Percentiles rank a stretch among this genome's conserved stretches.
Conservation (phyloP, 805 yeast species). For the Yarrowia keelungensis region DNA sequence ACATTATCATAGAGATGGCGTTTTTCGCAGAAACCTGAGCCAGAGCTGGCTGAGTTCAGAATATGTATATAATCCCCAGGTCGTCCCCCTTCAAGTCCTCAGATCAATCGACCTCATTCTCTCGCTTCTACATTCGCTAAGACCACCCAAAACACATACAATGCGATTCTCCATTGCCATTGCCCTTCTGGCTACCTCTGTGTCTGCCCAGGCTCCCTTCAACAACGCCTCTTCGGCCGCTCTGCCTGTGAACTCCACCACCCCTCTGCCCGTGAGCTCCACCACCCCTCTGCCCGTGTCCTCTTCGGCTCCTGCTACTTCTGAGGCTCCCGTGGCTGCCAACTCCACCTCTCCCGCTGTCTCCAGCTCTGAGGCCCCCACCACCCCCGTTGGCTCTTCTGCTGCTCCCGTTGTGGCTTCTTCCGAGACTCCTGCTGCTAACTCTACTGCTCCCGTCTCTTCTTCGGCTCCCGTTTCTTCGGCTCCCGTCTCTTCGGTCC, state of each 20-base stretch:
- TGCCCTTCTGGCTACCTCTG: conserved; percentile 11
- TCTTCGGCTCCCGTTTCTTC: not conserved
- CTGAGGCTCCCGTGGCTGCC: not conserved
- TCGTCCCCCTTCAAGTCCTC: not conserved
- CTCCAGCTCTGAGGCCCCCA: not conserved
- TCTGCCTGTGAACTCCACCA: not conserved
- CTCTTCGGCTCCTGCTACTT: not conserved
- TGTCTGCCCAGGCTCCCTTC: not conserved
- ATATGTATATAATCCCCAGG: not conserved
- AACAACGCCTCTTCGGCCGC: not conserved
- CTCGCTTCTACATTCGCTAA: conserved; percentile 21
- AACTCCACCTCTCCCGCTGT: not conserved
- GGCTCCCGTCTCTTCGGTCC: not conserved
- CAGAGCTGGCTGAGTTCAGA: no score
- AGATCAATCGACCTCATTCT: conserved; percentile 19
- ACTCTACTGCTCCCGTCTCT: not conserved
- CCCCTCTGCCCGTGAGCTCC: not conserved
- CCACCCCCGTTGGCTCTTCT: not conserved
- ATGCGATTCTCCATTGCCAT: conserved; percentile 17
- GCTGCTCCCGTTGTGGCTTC: not conserved
- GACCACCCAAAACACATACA: not conserved
- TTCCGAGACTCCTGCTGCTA: not conserved
- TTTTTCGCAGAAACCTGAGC: not conserved
- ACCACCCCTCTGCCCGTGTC: not conserved
- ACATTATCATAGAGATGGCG: not conserved